Evolutionary conservation across 73 alveolate species (phyloP), one percentile per base, ranked within the genome.

Genomic region (Paramecium sexaurelia): DNA sequence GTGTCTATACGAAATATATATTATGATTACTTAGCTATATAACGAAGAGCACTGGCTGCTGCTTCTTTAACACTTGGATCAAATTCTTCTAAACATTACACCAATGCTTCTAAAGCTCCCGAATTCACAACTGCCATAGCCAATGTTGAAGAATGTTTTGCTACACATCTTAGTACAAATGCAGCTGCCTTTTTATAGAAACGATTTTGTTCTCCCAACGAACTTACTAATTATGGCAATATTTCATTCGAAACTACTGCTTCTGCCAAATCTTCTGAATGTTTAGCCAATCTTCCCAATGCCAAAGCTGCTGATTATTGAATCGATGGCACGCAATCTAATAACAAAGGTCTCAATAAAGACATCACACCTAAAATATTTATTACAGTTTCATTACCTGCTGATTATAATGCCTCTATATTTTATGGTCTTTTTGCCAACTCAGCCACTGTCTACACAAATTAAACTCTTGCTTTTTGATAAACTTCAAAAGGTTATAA

Each of bases 261-360:
- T 83, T 98, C 99, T 0, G 99, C 99, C 37, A 98, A 92, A 84
- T 97, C 99, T 37, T 96, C 98, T 41, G 98, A 94, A 96, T 96
- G 98, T 92, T 97, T 98, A 33, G 99, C 99, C 26, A 98, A 93
- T 43, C 99, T 96, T 17, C 99, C 99, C 26, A 98, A 94, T 39
- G 99, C 99, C 47, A 98, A 87, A 17, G 99, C 99, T 1, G 99
- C 99, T 41, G 99, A 96, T 92, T 98, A 99, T 93, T 97, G 96
- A 91, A 98, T 98, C 17, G 99, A 95, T 57, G 99, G 99, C 75
- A 98, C 99, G 87, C 95, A 96, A 96, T 98, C 99, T 78, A 98
- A 94, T 17, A 98, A 97, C 43, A 98, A 96, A 0, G 99, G 99
- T 91, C 98, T 96, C 92, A 98, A 85, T 40, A 98, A 95, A 15